A percentile compares a stretch with the other conserved stretches of the same genome.
phyloP scores from a whole-genome alignment of 2,329 filamentous ascomycete species.

The Colletotrichum paranaense region DNA sequence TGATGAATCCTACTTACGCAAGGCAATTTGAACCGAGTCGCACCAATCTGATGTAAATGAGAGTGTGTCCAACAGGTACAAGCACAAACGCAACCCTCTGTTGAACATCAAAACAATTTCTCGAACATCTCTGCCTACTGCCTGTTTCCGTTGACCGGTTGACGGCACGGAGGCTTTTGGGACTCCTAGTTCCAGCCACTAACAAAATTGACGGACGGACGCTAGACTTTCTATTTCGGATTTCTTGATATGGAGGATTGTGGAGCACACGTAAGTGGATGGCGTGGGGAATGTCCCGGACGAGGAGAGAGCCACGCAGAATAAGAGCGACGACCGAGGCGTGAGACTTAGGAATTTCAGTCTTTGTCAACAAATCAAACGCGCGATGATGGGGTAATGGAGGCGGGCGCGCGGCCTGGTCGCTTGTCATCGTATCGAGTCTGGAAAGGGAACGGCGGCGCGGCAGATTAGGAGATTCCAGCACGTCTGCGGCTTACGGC shows the following conservation, averaged over 20 bases:
- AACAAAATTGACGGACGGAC: neutral
- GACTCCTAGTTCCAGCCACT: neutral
- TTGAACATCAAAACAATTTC: neutral
- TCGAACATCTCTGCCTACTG: neutral
- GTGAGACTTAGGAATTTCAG: neutral
- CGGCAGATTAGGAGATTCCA: neutral
- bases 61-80: neutral
- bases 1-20: too few relatives aligned
- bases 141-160: neutral
- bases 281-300: neutral
- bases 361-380: neutral
- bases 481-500: neutral
- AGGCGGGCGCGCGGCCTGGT: neutral
- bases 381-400: neutral
- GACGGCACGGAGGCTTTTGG: neutral
- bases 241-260: neutral
- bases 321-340: neutral
- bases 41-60: neutral
- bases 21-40: neutral
- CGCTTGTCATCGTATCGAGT: neutral
- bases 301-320: neutral
- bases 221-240: neutral
- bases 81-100: neutral
- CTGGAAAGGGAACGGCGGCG: neutral
- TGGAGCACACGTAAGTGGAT: neutral